Conservation (phyloP, 2,329 filamentous ascomycete species). For the Paecilomyces sp. region DNA sequence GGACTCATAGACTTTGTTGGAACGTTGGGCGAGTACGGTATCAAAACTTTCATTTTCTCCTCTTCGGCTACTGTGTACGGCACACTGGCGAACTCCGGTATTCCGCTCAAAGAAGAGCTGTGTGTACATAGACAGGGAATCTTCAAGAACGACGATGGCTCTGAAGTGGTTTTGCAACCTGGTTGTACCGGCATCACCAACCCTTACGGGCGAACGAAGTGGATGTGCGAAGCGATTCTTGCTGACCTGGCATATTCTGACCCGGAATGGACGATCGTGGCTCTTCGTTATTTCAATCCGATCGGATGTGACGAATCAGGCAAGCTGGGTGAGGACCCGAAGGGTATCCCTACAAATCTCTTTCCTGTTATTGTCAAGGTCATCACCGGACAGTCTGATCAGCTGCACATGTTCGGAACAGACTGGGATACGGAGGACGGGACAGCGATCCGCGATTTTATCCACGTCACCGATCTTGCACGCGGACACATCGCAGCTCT, state of each 20-base stretch:
- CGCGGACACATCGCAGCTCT: slow-evolving; percentile 57
- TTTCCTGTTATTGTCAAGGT: slow-evolving; percentile 59
- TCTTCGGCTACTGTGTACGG: slow-evolving; percentile 64
- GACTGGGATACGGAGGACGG: slow-evolving; percentile 62
- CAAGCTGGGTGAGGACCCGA: slow-evolving; percentile 57
- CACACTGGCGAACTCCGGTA: slow-evolving; percentile 43
- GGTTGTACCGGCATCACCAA: slow-evolving; percentile 54
- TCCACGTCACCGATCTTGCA: slow-evolving; percentile 60
- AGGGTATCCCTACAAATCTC: slow-evolving; percentile 55
- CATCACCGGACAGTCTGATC: slow-evolving; percentile 46
- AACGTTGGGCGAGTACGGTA: slow-evolving; percentile 51
- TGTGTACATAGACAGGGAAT: slow-evolving; percentile 46
- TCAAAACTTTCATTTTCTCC: slow-evolving; percentile 62
- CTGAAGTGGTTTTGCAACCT: slow-evolving; percentile 35
- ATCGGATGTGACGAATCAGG: slow-evolving; percentile 60
- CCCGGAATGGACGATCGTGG: slow-evolving; percentile 55
- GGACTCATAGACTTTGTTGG: slow-evolving; percentile 55
- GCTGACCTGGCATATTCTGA: slow-evolving; percentile 55
- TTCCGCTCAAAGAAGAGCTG: slow-evolving; percentile 50
- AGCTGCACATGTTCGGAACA: slow-evolving; percentile 55
- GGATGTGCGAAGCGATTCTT: slow-evolving; percentile 60
- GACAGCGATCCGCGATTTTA: slow-evolving; percentile 61
- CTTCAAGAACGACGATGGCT: slow-evolving; percentile 37
- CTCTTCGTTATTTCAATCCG: slow-evolving; percentile 62
- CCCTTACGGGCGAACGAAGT: slow-evolving; percentile 61